Evolutionary conservation across 2,329 filamentous ascomycete genomes (phyloP), one percentile per base, ranked within the genome.

Genomic region (Alternaria rosae): DNA sequence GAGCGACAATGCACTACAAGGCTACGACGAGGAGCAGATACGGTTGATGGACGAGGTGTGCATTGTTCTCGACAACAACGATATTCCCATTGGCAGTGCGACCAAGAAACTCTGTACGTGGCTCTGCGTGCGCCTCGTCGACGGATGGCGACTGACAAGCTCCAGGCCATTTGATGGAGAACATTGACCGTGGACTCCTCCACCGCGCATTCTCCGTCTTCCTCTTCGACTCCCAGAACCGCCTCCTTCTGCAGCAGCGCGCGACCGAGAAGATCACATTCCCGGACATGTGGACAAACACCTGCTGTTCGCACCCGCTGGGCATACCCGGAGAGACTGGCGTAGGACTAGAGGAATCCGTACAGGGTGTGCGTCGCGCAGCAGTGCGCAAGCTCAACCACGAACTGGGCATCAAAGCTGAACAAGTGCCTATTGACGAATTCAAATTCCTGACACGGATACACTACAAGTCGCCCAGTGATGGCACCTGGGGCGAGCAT

Each of bases 281-380:
- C 83, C 94, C 95, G n/a, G 93, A 97, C 79, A 94, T 97, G 91
- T 99, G 95, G 95, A 99, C 95, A 67, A 99, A 99, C 83, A 99
- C 95, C 30, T 99, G 95, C 87, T 99, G 95, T 85, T 99, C 95
- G 41, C 95, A 99, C 81, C 95, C 95, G 6, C 87, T 99, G 64
- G 92, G 92, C 57, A 91, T 97, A 69, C 92, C 95, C 9, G 91
- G 91, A 68, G 95, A 99, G 87, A 97, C 93, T 25, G 95, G 95
- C 66, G 87, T 89, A 30, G 91, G 91, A 69, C 85, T 99, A 44
- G 86, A 90, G 52, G 91, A 92, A 68, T 91, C 94, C 6, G 85
- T 98, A 59, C 85, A 88, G 70, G 95, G 95, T 26, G 95, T 94
- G 70, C 97, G 97, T 85, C 89, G 91, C 62, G 95, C 95, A 43